phyloP scores from a whole-genome alignment of 139 green algal genomes.

The Chlorella sp. region DNA sequence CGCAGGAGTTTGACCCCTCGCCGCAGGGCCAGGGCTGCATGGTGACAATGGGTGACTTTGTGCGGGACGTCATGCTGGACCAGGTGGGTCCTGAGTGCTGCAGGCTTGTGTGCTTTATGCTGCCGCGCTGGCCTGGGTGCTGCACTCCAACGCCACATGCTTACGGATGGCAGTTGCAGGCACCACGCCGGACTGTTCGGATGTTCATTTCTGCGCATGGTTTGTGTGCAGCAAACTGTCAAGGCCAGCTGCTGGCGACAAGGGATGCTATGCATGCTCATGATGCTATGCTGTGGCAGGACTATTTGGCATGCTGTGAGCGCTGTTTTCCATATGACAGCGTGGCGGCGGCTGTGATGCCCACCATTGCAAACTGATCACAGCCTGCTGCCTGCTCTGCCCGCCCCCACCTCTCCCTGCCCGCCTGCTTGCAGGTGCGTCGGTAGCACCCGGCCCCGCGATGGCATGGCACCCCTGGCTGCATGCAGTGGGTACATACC shows the following conservation, averaged over 20 bases:
- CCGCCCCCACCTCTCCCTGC: not conserved
- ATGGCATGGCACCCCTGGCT: conserved; percentile 2
- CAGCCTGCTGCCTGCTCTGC: not conserved
- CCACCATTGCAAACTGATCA: not conserved
- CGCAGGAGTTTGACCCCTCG: conserved; percentile 81
- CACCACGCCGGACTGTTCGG: too few relatives aligned
- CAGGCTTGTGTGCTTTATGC: not conserved
- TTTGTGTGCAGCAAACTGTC: too few relatives aligned
- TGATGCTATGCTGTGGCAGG: too few relatives aligned
- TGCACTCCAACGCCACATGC: not conserved
- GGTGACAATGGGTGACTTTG: conserved; percentile 89
- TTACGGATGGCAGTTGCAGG: too few relatives aligned
- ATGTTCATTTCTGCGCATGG: too few relatives aligned
- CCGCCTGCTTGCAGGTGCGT: conserved; percentile 12
- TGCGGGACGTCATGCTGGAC: conserved; percentile 90
- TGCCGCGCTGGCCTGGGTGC: not conserved
- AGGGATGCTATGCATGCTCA: too few relatives aligned
- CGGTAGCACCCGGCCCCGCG: not conserved
- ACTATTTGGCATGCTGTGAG: too few relatives aligned
- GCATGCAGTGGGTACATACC: conserved; percentile 17
- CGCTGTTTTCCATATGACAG: too few relatives aligned
- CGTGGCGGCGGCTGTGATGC: too few relatives aligned
- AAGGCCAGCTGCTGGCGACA: too few relatives aligned
- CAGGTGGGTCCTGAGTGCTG: conserved; percentile 71
- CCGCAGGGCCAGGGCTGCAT: conserved; percentile 54